Percentiles rank a stretch among this genome's conserved stretches.
phyloP scores from a whole-genome alignment of 192 early-diverging fungal genomes.

The Mortierella claussenii region DNA sequence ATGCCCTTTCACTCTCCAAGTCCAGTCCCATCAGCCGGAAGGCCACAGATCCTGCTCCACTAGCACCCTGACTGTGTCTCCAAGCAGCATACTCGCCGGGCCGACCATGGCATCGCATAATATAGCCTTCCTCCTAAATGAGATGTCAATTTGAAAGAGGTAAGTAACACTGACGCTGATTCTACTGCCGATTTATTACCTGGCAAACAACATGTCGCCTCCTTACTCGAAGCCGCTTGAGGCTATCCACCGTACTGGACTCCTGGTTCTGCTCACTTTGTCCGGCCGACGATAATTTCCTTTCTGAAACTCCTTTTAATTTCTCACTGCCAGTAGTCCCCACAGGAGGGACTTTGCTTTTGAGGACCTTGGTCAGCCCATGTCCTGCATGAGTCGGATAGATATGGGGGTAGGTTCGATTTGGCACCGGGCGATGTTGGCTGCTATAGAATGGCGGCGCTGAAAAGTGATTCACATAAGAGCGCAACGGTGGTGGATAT shows the following conservation, averaged over 20 bases:
- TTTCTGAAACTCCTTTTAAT: background rate
- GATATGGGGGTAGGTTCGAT: background rate
- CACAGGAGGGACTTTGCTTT: conserved; percentile 10
- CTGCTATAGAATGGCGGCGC: background rate
- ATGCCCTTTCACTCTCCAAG: conserved; percentile 11
- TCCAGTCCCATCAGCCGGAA: conserved; percentile 21
- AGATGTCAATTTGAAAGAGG: background rate
- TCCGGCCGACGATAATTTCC: background rate
- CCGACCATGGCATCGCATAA: conserved; percentile 8
- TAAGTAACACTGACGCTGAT: background rate
- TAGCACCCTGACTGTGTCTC: conserved; percentile 1
- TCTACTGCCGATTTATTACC: no score
- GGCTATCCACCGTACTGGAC: background rate
- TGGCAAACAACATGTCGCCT: background rate
- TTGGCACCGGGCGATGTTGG: background rate
- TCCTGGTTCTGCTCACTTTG: background rate
- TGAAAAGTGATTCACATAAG: no score
- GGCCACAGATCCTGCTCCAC: background rate
- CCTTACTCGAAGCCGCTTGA: conserved; percentile 2
- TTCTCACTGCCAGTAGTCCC: background rate
- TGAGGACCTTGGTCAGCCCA: background rate
- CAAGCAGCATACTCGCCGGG: background rate
- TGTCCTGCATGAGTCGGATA: background rate
- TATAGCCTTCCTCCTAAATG: background rate
- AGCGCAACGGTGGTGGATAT: no score